Evolutionary conservation across 345 rosid genomes (phyloP).

Genomic region (Cardiospermum halicacabum): DNA sequence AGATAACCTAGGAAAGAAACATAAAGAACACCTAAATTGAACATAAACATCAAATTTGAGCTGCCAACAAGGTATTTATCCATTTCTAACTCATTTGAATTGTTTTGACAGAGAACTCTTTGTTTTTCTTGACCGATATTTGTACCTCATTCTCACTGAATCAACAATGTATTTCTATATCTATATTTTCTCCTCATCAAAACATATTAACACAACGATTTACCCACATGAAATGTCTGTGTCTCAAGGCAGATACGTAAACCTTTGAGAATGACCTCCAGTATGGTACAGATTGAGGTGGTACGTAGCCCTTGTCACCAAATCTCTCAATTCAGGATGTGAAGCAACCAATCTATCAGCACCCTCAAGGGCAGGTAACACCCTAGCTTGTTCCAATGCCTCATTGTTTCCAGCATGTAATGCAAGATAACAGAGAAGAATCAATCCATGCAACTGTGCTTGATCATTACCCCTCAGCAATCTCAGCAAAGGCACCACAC

Average conservation of each 20-base stretch:
- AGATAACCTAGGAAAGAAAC: not conserved
- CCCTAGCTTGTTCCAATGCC: constrained; percentile 64
- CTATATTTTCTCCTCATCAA: constrained; percentile 6
- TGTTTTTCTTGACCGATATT: constrained; percentile 2
- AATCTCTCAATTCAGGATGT: constrained; percentile 64
- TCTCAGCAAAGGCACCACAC: constrained; percentile 54
- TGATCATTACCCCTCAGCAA: constrained; percentile 55
- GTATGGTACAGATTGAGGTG: constrained; percentile 64
- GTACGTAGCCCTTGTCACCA: constrained; percentile 50
- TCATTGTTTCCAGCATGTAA: constrained; percentile 54
- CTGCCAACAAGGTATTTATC: constrained; percentile 7
- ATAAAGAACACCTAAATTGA: not conserved
- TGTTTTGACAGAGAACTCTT: constrained; percentile 1
- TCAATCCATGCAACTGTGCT: constrained; percentile 50
- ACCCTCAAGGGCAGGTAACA: constrained; percentile 76
- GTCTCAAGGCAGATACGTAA: constrained; percentile 23
- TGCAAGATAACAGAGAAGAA: constrained; percentile 74
- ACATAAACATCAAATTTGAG: not conserved
- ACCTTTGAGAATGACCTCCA: constrained; percentile 52
- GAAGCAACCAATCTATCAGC: constrained; percentile 47
- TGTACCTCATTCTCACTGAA: not conserved
- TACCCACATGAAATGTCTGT: not conserved
- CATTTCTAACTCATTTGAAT: constrained; percentile 8
- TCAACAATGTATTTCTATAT: constrained; percentile 10
- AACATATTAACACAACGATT: constrained; percentile 11